A percentile compares a stretch with the other conserved stretches of the same genome.
These are phyloP conservation scores for Fusarium proliferatum DNA, from an alignment of 2,329 filamentous ascomycete species.

Conservation along the genomic window DNA sequence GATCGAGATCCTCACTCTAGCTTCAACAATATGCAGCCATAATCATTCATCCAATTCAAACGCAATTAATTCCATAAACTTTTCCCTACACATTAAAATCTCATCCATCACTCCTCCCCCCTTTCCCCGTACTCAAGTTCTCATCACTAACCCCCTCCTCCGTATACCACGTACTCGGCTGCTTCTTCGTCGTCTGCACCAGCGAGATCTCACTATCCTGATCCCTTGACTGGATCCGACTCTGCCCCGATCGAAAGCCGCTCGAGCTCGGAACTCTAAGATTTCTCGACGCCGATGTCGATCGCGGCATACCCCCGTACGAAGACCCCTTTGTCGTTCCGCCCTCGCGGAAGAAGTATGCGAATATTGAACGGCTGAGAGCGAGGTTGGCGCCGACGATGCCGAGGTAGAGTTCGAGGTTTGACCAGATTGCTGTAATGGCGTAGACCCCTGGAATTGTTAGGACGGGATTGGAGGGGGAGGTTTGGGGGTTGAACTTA, in stretches of 20 bases:
- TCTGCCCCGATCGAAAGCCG: slow-evolving; percentile 11
- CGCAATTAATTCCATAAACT: neutral
- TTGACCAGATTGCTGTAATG: slow-evolving; percentile 53
- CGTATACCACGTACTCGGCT: slow-evolving; percentile 11
- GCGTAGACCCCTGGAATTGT: slow-evolving; percentile 43
- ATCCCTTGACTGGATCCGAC: slow-evolving; percentile 1
- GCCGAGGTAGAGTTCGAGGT: slow-evolving; percentile 52
- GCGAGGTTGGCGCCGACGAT: slow-evolving; percentile 51
- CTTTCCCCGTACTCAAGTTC: neutral
- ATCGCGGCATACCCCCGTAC: neutral
- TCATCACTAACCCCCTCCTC: slow-evolving; percentile 2
- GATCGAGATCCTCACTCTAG: neutral
- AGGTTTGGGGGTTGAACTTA: neutral
- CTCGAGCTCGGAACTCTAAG: slow-evolving; percentile 15
- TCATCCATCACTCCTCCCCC: neutral
- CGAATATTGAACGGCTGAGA: slow-evolving; percentile 37
- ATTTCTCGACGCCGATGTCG: slow-evolving; percentile 16
- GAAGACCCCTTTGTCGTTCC: slow-evolving; percentile 13
- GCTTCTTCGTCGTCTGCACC: slow-evolving; percentile 17
- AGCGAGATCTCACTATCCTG: slow-evolving; percentile 39
- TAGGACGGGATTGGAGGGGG: neutral
- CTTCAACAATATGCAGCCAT: no score
- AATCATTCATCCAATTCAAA: no score
- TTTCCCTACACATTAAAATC: fast-evolving
- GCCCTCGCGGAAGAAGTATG: slow-evolving; percentile 21